A percentile compares a stretch with the other conserved stretches of the same genome.
Evolutionary conservation across 441 rosid genomes (phyloP).

Genomic region (Eugenia klotzschiana): DNA sequence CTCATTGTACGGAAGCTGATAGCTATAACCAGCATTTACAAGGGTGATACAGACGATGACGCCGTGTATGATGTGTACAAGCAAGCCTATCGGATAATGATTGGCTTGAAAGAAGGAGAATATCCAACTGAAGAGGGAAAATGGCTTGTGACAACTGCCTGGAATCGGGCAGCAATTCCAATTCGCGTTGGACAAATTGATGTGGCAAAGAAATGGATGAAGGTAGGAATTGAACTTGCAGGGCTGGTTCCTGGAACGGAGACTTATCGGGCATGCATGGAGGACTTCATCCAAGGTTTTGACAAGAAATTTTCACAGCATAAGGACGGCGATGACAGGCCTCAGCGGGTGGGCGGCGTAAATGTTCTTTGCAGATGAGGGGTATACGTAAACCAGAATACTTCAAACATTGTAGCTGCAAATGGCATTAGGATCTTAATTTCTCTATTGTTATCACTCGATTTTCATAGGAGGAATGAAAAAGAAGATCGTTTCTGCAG

Average conservation of each 20-base stretch:
- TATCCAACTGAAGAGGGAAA: conserved; percentile 81
- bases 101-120: conserved; percentile 76
- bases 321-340: neutral
- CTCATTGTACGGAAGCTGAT: conserved; percentile 57
- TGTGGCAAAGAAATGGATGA: conserved; percentile 70
- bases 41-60: conserved; percentile 51
- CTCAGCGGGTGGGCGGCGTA: neutral
- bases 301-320: conserved; percentile 19
- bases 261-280: conserved; percentile 68
- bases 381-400: neutral
- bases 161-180: conserved; percentile 80
- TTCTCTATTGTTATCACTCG: neutral
- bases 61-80: conserved; percentile 49
- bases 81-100: conserved; percentile 75
- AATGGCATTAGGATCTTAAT: neutral
- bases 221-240: conserved; percentile 49
- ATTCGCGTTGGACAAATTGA: conserved; percentile 54
- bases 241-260: conserved; percentile 63
- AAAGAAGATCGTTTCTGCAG: neutral
- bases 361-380: neutral
- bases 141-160: conserved; percentile 88
- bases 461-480: neutral
- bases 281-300: conserved; percentile 44
- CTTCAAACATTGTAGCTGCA: neutral
- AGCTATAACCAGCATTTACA: conserved; percentile 47